Conservation (phyloP, 23 red algal genomes). For the Chondrus crispus region DNA sequence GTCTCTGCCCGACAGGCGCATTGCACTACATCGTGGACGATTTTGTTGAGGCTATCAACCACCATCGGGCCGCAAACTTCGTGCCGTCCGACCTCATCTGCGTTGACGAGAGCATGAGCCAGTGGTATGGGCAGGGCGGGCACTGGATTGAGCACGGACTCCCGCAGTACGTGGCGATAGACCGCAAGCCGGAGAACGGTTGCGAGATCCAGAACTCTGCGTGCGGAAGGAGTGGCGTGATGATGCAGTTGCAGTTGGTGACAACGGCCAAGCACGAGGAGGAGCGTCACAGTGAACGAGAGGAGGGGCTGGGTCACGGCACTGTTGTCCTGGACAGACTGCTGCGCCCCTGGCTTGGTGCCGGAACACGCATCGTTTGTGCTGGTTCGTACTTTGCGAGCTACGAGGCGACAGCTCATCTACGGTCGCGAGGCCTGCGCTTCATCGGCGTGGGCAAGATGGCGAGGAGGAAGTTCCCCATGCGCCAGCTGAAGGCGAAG, state of each 20-base stretch:
- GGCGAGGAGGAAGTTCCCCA: neutral
- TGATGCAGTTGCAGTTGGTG: too few relatives aligned
- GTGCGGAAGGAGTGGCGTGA: too few relatives aligned
- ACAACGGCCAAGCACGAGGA: too few relatives aligned
- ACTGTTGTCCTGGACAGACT: neutral
- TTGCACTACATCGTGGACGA: too few relatives aligned
- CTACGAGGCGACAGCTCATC: neutral
- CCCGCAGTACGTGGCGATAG: neutral
- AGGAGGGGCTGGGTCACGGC: too few relatives aligned
- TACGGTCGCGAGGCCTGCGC: neutral
- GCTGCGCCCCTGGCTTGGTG: neutral
- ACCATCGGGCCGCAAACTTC: neutral
- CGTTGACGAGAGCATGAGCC: constrained; percentile 2
- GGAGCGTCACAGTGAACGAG: too few relatives aligned
- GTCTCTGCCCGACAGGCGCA: too few relatives aligned
- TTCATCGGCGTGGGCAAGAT: constrained; percentile 34
- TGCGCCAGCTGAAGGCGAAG: neutral
- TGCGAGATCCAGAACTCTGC: too few relatives aligned
- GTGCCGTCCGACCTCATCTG: neutral
- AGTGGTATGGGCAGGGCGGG: constrained; percentile 2
- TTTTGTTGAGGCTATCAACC: constrained; percentile 9
- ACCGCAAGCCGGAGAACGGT: constrained; percentile 22
- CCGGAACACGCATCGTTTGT: neutral
- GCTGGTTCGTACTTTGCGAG: constrained; percentile 17
- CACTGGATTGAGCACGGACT: constrained; percentile 1